Evolutionary conservation across 2,329 filamentous ascomycete genomes (phyloP), one percentile per base, ranked within the genome.

Genomic region (Xylaria sp.): DNA sequence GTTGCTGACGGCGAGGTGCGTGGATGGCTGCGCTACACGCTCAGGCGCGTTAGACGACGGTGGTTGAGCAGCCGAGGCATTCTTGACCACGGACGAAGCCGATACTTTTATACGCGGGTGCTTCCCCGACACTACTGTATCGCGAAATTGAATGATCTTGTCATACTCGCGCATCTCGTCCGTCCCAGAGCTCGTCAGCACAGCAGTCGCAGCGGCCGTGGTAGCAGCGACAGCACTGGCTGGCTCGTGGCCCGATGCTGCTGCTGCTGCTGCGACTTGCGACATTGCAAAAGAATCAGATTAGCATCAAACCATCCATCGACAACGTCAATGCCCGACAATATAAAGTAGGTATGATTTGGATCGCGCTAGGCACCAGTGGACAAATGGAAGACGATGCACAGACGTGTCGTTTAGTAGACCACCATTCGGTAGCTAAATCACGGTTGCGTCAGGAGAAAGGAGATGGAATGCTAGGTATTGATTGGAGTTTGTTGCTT

Each of bases 91-190:
- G 56, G 71, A 73, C 49, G 71, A 69, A 66, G 80, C 73, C 65
- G 85, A 83, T 38, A 84, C 77, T 77, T 88, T 89, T 79, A 90
- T 85, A 73, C 81, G 85, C 56, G 87, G 85, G 75, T 94, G 91
- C 73, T 86, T 89, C 76, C 94, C 94, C 78, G 92, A 88, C 77
- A 96, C 84, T 73, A 98, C 87, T 73, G 89, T 85, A 82, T 97
- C 92, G 79, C 90, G 90, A 79, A 98, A 89, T 73, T 85, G 87
- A 76, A 97, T 79, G 75, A 98, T 92, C 81, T 90, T 93, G 76
- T 91, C 87, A 82, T 93, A 96, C 80, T 94, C 88, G 74, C 84
- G 79, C 56, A 90, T 80, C 75, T 90, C 87, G 74, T 85, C 82
- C 65, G 84, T 77, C 71, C 87, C 84, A 69, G 72, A 63, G 61